Evolutionary conservation across 495 filamentous ascomycete species (phyloP), one percentile per base, ranked within the genome.

Genomic region (Aspergillus sclerotioniger): DNA sequence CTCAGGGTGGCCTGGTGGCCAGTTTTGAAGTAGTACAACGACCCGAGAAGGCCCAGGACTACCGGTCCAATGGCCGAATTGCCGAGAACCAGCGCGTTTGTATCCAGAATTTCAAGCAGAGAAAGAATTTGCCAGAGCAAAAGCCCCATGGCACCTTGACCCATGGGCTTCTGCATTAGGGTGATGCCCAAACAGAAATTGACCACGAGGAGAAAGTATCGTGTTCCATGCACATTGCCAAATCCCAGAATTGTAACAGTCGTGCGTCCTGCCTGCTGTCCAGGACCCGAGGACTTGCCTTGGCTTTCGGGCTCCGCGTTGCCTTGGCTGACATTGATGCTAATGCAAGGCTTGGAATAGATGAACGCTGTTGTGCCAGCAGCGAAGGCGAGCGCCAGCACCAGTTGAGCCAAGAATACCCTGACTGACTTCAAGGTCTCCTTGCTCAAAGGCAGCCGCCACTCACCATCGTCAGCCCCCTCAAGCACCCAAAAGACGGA

Each of bases 21-120:
- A 0, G 94, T 99, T 64, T 93, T 96, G 85, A 99, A 99, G 79
- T 87, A 99, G 76, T 96, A 85, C 70, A 91, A 96, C 61, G 86
- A 88, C 48, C 91, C 95, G 1, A 99, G 80, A 15, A 97, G 71
- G 37, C 84, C 95, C 10, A 99, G 80, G 39, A 96, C 79, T 20
- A 92, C 76, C 20, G 95, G 93, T 0, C 92, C 94, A 66, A 98
- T 86, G 32, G 89, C 71, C 3, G 89, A 87, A 62, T 83, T 81
- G 43, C 78, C 69, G 12, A 66, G 63, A 1, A 82, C 75, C 1
- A 96, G 74, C 44, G 78, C 70, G 70, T 90, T 89, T 44, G 87
- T 83, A 76, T 96, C 91, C 51, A 97, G 74, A 63, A 98, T 89
- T 74, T 99, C 95, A 50, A 90, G 76, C 8, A 98, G 78, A 12